Percentiles rank a stretch among this genome's conserved stretches.
These are phyloP conservation scores for Castanospermum australe DNA, from an alignment of 306 rosid genomes.

Conservation along the genomic window DNA sequence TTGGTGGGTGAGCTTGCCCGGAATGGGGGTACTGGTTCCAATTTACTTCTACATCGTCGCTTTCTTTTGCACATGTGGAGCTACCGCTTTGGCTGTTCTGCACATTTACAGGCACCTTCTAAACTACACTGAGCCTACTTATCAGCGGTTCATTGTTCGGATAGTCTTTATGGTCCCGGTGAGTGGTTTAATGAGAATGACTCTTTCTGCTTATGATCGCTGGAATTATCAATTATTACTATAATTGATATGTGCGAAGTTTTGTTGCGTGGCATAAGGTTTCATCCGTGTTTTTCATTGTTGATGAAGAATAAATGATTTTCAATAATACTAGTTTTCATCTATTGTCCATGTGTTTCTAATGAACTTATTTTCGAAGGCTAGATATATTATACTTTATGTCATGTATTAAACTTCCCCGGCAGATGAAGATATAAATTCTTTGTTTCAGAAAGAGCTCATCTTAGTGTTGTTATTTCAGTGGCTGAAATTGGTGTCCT, in stretches of 20 bases:
- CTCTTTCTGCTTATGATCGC: background rate
- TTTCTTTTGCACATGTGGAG: conserved; percentile 81
- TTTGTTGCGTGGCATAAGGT: background rate
- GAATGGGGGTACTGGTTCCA: conserved; percentile 67
- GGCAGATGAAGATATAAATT: no score
- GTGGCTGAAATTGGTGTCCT: background rate
- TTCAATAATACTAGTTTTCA: background rate
- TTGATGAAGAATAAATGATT: background rate
- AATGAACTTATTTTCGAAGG: background rate
- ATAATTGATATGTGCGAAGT: no score
- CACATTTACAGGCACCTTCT: conserved; percentile 88
- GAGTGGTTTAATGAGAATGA: conserved; percentile 17
- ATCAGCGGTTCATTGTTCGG: conserved; percentile 91
- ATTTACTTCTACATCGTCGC: conserved; percentile 65
- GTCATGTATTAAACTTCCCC: no score
- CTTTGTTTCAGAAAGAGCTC: no score
- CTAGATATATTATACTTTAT: no score
- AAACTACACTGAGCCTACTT: conserved; percentile 95
- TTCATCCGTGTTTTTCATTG: background rate
- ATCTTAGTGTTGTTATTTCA: background rate
- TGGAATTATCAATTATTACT: background rate
- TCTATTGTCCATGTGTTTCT: background rate
- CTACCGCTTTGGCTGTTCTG: conserved; percentile 65
- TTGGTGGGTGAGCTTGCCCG: background rate
- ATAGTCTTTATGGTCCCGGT: conserved; percentile 97